Base-by-base conservation (phyloP, 768 basidiomycete species). In the Termitomyces sp. region DNA sequence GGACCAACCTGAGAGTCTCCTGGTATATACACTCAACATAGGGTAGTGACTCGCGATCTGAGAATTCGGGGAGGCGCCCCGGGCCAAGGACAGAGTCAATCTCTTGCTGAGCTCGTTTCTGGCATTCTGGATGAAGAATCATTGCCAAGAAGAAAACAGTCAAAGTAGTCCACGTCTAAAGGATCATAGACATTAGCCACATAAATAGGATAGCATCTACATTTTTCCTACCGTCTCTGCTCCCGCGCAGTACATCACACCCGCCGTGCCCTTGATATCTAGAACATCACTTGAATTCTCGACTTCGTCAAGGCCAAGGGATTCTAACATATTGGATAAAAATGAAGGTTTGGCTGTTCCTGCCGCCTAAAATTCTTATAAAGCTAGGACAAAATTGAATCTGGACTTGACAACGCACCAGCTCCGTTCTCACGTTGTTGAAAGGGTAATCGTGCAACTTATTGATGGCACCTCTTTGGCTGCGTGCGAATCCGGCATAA, bases 191-290 rank as follows among this genome's bases (percentile, higher is more conserved):
- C 16, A 44, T n/a, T 16, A 37, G 30, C 20, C 5, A 33, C 18
- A n/a, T n/a, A n/a, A 16, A 5, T 18, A n/a, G 30, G 7, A 20
- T 14, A 3, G 14, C 16, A n/a, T 16, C 14, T 12, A 55, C 13
- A 27, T 37, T 32, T 14, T 43, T 61, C 71, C n/a, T 52, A 77
- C 78, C 48, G 78, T 78, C 56, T 76, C 73, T 12, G 70, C 71
- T 26, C 72, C 78, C 22, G 69, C 75, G 51, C 60, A 47, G 53
- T 65, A 67, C 48, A 71, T 57, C 2, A 60, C 44, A 5, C 53
- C 69, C 4, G 66, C 62, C 9, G 55, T 53, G 4, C 62, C 66
- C 30, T 64, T 62, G 18, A 72, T 53, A 36, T 69, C 65, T 16
- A 64, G 30, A 4, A 60, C 12, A 18, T 24, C 22, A 12, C 44